Base-by-base conservation (phyloP, 768 basidiomycete species). In the Tremella fuciformis region DNA sequence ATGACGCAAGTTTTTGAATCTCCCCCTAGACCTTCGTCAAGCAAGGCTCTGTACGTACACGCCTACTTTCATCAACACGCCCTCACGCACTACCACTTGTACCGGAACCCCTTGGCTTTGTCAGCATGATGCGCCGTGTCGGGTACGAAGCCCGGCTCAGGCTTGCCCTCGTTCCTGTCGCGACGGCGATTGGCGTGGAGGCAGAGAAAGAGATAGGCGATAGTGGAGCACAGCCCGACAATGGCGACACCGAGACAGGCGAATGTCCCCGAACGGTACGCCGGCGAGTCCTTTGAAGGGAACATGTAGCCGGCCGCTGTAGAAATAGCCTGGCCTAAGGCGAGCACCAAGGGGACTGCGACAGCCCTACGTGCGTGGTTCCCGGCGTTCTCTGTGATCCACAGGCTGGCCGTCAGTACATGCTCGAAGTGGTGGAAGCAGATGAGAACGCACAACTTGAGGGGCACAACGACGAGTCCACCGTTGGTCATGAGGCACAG, bases 101-200 rank as follows among this genome's bases (percentile, higher is more conserved):
- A 62, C 29, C 60, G 24, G 60, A 62, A 62, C 3, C 60, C 60
- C 13, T 50, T 55, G 7, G 60, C 60, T 21, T 62, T 56, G 40
- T 62, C 60, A n/a, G 60, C 60, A 25, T 57, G 53, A 16, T 55
- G 52, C 46, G 50, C 52, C 3, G 56, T 62, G 38, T 62, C 60
- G 1, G 60, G 55, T 19, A 15, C 24, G 50, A 62, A 62, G n/a
- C 55, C 60, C 9, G 49, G 39, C 6, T 29, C 60, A 25, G 60
- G 60, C 29, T 34, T 34, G 29, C 29, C 29, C 29, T 34, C 29
- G 29, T 6, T 34, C 29, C 29, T 34, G 29, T 34, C 29, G 29
- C 29, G 29, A 34, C 11, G 29, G 11, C 29, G 29, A 11, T 34
- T 34, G 29, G 11, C 29, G 11, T 6, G 29, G 11, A 34, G 4